These are phyloP conservation scores for Pseudoneurospora amorphoporcata DNA, from an alignment of 495 filamentous ascomycete species.

Conservation along the genomic window DNA sequence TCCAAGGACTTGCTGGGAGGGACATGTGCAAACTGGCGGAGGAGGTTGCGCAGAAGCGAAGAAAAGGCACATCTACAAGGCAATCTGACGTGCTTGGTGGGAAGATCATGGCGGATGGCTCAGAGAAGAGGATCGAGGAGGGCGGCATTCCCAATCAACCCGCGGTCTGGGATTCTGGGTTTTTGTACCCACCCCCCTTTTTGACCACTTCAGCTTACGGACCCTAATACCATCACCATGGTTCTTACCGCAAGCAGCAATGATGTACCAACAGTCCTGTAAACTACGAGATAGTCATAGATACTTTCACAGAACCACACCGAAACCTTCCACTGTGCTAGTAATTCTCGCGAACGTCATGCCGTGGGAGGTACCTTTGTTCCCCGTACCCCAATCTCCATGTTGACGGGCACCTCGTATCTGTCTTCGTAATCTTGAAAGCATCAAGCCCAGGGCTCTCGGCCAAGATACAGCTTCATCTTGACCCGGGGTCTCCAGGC, in stretches of 20 bases:
- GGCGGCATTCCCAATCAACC: fast-evolving
- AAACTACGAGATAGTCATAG: not conserved
- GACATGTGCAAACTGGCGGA: not conserved
- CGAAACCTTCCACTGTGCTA: not conserved
- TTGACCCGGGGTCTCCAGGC: not conserved
- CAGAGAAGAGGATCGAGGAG: not conserved
- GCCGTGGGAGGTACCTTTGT: not conserved
- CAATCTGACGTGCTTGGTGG: not conserved
- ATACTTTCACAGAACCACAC: not conserved
- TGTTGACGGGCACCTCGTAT: not conserved
- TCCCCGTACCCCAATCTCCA: not conserved
- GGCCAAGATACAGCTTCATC: not conserved
- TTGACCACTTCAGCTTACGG: fast-evolving
- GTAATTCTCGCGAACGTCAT: not conserved
- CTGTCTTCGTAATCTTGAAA: not conserved
- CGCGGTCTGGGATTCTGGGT: fast-evolving
- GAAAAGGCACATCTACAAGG: not conserved
- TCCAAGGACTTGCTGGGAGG: not conserved
- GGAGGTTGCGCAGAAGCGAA: not conserved
- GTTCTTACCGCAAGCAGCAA: not conserved
- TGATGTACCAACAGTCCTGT: not conserved
- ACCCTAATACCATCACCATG: not conserved
- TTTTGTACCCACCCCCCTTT: not conserved
- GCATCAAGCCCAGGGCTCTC: not conserved
- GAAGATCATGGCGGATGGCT: not conserved